Conservation (phyloP, 176 grass and related monocot species). For the Melocanna baccifera region DNA sequence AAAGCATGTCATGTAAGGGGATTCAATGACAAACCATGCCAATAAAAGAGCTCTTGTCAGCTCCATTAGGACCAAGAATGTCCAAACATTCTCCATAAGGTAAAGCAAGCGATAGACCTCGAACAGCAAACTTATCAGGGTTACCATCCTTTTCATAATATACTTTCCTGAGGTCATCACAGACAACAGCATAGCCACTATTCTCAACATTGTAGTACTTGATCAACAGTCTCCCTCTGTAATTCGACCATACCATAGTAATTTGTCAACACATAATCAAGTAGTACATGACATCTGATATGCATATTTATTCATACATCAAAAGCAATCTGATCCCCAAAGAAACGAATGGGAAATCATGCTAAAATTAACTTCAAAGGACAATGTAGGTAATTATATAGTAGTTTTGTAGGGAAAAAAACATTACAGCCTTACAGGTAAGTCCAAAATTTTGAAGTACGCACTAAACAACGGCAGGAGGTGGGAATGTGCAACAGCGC, state of each 20-base stretch:
- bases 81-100: constrained; percentile 87
- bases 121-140: constrained; percentile 81
- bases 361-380: constrained; percentile 7
- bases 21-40: constrained; percentile 70
- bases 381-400: background rate
- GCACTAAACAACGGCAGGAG: background rate
- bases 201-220: constrained; percentile 43
- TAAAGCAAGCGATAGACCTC: constrained; percentile 86
- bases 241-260: background rate
- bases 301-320: background rate
- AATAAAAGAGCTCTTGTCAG: constrained; percentile 95
- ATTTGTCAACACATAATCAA: constrained; percentile 28
- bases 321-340: background rate
- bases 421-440: background rate
- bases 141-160: constrained; percentile 89
- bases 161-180: constrained; percentile 80
- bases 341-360: background rate
- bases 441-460: background rate
- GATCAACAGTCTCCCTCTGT: constrained; percentile 73
- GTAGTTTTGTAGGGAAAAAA: background rate
- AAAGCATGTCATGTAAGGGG: constrained; percentile 12
- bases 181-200: constrained; percentile 59
- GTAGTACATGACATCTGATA: constrained; percentile 3
- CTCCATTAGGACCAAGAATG: constrained; percentile 95
- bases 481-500: background rate